Evolutionary conservation across 75 land plant genomes (phyloP).

Genomic region (Pinus albicaulis): DNA sequence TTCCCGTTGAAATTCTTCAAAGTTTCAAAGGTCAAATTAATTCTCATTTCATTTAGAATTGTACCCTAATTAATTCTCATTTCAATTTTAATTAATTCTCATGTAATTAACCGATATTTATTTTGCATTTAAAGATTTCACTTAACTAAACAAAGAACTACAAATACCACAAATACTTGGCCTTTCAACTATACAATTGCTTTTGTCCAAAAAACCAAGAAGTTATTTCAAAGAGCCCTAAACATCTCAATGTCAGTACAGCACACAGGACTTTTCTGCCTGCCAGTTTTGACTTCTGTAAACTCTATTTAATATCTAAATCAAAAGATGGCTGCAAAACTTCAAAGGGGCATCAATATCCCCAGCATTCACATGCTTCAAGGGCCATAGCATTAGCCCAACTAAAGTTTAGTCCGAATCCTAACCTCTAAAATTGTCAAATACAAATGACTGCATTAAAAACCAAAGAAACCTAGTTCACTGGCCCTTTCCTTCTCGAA

Average conservation of each 20-base stretch:
- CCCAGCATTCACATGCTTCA: slow-evolving; percentile 7
- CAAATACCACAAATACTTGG: no score
- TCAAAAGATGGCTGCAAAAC: slow-evolving; percentile 8
- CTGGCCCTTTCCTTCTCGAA: slow-evolving; percentile 67
- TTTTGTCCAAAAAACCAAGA: no score
- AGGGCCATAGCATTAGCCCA: not conserved
- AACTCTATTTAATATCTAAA: not conserved
- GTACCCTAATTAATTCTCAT: no score
- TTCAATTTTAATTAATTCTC: no score
- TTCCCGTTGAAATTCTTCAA: no score
- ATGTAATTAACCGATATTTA: no score
- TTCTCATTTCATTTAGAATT: no score
- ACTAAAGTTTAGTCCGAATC: not conserved
- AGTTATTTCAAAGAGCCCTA: no score
- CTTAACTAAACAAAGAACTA: no score
- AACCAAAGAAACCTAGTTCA: slow-evolving; percentile 63
- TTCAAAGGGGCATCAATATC: slow-evolving; percentile 3
- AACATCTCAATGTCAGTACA: slow-evolving; percentile 7
- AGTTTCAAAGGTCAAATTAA: no score
- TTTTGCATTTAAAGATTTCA: no score
- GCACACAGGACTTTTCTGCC: not conserved
- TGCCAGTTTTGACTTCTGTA: not conserved
- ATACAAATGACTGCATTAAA: slow-evolving; percentile 13
- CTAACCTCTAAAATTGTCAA: not conserved
- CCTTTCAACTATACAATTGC: no score